Evolutionary conservation across 2,329 filamentous ascomycete genomes (phyloP), one percentile per base, ranked within the genome.

Genomic region (Fusarium concolor): DNA sequence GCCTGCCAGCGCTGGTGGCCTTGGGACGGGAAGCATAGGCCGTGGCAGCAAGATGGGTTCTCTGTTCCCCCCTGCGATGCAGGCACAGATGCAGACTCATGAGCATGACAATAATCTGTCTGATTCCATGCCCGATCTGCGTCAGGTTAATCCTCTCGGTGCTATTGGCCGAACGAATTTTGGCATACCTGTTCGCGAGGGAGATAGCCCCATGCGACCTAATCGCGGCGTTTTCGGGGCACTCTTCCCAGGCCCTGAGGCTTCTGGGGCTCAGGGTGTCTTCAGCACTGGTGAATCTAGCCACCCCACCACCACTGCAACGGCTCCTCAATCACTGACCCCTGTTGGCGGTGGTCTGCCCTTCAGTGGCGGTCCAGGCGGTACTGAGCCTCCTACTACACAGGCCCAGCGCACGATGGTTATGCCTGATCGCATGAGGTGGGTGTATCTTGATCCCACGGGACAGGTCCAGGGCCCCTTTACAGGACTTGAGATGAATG

Each of bases 391-490:
- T 15, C 85, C 88, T n/a, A 83, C 89, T 8, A 87, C 87, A 47
- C 90, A 94, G 68, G 86, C 93, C 67, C 90, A 93, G 17, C 94
- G 92, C 18, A 52, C 37, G 43, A 98, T 99, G 94, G 95, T 99
- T 7, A 98, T 99, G 96, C 96, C 96, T 3, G 96, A 99, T 78
- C 87, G 96, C 15, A 99, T 99, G 94, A 87, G 95, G 73, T 99
- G 96, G 96, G 95, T 97, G 18, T 99, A 99, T 77, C 90, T 96
- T 52, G 96, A 99, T 76, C 96, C 96, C 7, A 93, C 97, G 76
- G 94, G 94, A 22, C 91, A 93, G 65, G 90, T 93, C 8, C 96
- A 99, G 76, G 96, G 96, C 0, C 96, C 96, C 0, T 99, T 96
- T 81, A 97, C 94, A 38, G 96, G 96, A 2, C 83, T 99, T 49